Evolutionary conservation across 2,329 filamentous ascomycete species (phyloP).

Genomic region (Penicillium hordei): DNA sequence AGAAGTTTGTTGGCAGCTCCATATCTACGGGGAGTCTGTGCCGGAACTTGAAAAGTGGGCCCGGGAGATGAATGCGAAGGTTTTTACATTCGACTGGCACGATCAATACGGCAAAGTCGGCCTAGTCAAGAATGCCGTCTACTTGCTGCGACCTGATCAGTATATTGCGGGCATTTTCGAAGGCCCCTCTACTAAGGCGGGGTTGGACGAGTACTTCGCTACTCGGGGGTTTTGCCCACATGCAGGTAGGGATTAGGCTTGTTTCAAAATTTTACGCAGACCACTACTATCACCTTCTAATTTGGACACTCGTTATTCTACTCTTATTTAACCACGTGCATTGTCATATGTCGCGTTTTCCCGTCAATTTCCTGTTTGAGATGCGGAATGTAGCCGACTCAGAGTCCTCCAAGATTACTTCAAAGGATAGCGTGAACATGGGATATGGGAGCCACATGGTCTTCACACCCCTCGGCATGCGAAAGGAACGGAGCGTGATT

Average conservation of each 20-base stretch:
- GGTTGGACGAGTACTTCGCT: conserved; percentile 27
- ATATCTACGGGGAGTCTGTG: conserved; percentile 29
- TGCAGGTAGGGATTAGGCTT: background rate
- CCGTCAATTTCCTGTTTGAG: background rate
- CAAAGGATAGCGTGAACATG: background rate
- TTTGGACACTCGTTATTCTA: background rate
- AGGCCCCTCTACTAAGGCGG: conserved; percentile 15
- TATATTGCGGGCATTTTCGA: conserved; percentile 30
- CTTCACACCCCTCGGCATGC: conserved; percentile 3
- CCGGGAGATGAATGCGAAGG: conserved; percentile 15
- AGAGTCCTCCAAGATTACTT: background rate
- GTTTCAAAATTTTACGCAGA: background rate
- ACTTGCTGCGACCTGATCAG: conserved; percentile 34
- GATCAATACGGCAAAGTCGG: conserved; percentile 23
- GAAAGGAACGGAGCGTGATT: conserved; percentile 1
- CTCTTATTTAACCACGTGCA: background rate
- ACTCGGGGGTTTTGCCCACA: conserved; percentile 4
- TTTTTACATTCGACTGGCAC: conserved; percentile 29
- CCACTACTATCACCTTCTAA: background rate
- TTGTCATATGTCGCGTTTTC: background rate
- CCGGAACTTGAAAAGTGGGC: conserved; percentile 28
- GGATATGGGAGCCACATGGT: background rate
- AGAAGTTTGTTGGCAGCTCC: conserved; percentile 33
- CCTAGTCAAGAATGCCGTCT: conserved; percentile 26
- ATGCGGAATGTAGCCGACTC: background rate